Percentiles rank a stretch among this genome's conserved stretches.
Evolutionary conservation across 805 yeast genomes (phyloP).

Genomic region (Saturnispora halmiae): DNA sequence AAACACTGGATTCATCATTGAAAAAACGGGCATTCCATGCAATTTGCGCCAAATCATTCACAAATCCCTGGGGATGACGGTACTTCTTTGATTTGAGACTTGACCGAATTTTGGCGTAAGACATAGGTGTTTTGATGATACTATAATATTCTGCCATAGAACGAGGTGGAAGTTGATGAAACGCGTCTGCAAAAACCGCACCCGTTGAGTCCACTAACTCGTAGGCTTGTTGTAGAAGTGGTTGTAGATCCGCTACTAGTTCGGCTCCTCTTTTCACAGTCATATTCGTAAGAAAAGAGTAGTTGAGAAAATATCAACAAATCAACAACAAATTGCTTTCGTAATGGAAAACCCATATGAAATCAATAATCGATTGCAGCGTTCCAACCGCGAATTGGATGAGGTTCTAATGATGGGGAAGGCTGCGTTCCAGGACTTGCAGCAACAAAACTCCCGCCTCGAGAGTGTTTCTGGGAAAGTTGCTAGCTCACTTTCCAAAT

Average conservation of each 20-base stretch:
- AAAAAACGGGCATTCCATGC: constrained; percentile 85
- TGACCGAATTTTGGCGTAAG: constrained; percentile 62
- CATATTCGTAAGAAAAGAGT: too few species aligned
- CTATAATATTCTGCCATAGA: constrained; percentile 71
- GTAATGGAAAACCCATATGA: constrained; percentile 5
- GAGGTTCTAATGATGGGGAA: constrained; percentile 87
- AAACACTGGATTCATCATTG: constrained; percentile 60
- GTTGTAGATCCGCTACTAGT: neutral
- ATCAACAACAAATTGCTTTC: neutral
- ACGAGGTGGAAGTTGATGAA: constrained; percentile 68
- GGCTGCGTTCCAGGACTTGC: constrained; percentile 73
- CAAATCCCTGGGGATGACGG: constrained; percentile 53
- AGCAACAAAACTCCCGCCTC: constrained; percentile 72
- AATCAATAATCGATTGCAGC: constrained; percentile 10
- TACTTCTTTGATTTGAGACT: constrained; percentile 48
- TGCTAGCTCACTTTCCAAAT: constrained; percentile 60
- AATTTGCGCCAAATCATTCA: constrained; percentile 73
- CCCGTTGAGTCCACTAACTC: constrained; percentile 24
- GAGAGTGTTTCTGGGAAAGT: constrained; percentile 53
- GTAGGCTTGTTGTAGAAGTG: constrained; percentile 19
- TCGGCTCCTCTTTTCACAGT: neutral
- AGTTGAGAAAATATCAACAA: neutral
- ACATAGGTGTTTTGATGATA: constrained; percentile 70
- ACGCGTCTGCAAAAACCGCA: constrained; percentile 30
- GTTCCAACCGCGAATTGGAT: constrained; percentile 78